Conservation (phyloP, 495 filamentous ascomycete genomes). For the Trichocladium antarcticum region DNA sequence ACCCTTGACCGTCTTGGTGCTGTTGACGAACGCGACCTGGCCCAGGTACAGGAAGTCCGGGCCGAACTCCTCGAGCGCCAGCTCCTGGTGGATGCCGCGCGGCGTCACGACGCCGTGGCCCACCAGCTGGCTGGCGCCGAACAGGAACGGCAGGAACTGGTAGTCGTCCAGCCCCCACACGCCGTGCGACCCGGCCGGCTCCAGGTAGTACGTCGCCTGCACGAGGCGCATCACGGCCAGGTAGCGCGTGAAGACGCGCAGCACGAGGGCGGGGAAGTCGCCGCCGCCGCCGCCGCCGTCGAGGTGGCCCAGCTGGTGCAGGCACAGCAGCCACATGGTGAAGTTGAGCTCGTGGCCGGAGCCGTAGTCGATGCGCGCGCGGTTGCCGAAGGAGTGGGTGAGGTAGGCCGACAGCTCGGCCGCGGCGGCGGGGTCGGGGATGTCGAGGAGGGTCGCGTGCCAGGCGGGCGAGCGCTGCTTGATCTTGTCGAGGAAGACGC, state of each 20-base stretch:
- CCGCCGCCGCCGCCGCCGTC: constrained; percentile 39
- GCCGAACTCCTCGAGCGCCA: constrained; percentile 76
- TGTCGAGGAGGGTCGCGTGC: constrained; percentile 50
- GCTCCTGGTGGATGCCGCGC: constrained; percentile 69
- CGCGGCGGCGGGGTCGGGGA: constrained; percentile 41
- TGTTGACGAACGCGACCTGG: constrained; percentile 88
- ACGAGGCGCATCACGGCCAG: constrained; percentile 67
- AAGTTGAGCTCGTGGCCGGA: constrained; percentile 97
- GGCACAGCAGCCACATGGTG: constrained; percentile 82
- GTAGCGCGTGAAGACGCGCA: constrained; percentile 71
- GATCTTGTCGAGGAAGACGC: constrained; percentile 66
- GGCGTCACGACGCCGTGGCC: constrained; percentile 83
- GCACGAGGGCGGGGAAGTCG: constrained; percentile 62
- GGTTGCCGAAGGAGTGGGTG: constrained; percentile 71
- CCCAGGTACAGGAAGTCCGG: constrained; percentile 78
- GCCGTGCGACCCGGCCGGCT: constrained; percentile 88
- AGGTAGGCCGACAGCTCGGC: constrained; percentile 71
- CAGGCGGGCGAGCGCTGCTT: constrained; percentile 42
- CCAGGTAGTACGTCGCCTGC: constrained; percentile 85
- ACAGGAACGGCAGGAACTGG: constrained; percentile 92
- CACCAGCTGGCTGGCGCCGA: constrained; percentile 82
- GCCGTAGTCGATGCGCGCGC: constrained; percentile 87
- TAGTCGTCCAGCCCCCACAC: constrained; percentile 99
- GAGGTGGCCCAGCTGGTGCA: constrained; percentile 68
- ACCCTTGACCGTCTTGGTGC: constrained; percentile 90